Evolutionary conservation across 352 stramenopile genomes (phyloP), one percentile per base, ranked within the genome.

Genomic region (Globisporangium radiosum): DNA sequence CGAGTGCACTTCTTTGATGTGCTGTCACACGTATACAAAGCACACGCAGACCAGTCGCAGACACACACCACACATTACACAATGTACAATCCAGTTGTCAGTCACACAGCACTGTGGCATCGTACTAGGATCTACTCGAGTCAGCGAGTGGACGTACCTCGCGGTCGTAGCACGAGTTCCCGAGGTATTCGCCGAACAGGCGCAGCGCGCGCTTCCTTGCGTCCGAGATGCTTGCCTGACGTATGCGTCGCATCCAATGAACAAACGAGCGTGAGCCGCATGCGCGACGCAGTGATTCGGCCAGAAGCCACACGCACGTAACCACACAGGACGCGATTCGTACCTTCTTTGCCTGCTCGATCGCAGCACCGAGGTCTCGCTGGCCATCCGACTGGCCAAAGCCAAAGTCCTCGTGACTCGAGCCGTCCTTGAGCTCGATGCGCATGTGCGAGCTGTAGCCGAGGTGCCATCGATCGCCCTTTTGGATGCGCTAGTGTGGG

Each of bases 111-210:
- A 3, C 7, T 13, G 40, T 13, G 7, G 40, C 40, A 44, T 14
- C 11, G 25, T 33, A 33, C 25, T 33, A 33, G 25, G 36, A 19
- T 7, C 47, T 14, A 15, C 36, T 37, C 36, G 11, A 17, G 6
- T n/a, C 14, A 11, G 39, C 0, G 3, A 13, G 19, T 17, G 25
- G 5, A 59, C 50, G 11, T 53, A 75, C 68, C 64, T 94, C 82
- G n/a, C 76, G 75, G 49, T 95, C 85, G 52, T 95, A 95, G 69
- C 83, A 93, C 17, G 85, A 95, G 51, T 95, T 95, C 11, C 85
- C 85, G 7, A 95, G 54, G 53, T 90, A 92, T 62, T 95, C 85
- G 40, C 85, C 85, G 72, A 95, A 95, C 3, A 95, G 62, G 7
- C 85, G 74, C 39, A 95, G 60, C 7, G 83, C 80, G 43, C 85